Conservation (phyloP, 257 asterid species). For the Solanum ossicruentum region DNA sequence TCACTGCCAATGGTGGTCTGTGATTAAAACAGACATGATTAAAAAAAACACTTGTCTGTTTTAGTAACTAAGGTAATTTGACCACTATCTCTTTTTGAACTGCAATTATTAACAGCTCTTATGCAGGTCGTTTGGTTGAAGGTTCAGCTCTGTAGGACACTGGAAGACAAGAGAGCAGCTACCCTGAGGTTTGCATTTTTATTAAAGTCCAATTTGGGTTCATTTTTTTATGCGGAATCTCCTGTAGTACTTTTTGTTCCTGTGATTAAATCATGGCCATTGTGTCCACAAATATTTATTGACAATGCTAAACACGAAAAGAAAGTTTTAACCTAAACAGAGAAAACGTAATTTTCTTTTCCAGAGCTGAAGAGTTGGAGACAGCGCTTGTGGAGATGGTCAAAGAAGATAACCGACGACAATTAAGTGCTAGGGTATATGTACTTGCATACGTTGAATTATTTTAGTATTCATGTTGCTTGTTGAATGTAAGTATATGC, state of each 20-base stretch:
- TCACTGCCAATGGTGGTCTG: neutral
- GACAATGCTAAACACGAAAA: neutral
- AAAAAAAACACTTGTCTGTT: neutral
- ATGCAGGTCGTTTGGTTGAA: constrained; percentile 82
- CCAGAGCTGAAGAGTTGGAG: constrained; percentile 88
- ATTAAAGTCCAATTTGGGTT: neutral
- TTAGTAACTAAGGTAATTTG: neutral
- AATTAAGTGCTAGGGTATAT: constrained; percentile 71
- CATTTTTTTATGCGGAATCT: neutral
- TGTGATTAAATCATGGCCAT: neutral
- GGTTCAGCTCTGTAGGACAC: constrained; percentile 65
- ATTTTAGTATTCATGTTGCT: neutral
- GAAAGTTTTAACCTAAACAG: neutral
- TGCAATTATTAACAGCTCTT: constrained; percentile 18
- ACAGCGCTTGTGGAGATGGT: constrained; percentile 86
- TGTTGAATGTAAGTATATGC: neutral
- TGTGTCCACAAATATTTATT: neutral
- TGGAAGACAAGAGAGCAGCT: constrained; percentile 83
- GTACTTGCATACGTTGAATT: neutral
- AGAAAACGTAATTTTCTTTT: constrained; percentile 2
- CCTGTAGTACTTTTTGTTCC: neutral
- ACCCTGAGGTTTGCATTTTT: constrained; percentile 48
- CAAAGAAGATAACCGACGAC: constrained; percentile 70
- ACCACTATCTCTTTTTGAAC: neutral
- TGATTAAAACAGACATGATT: neutral